A percentile compares a stretch with the other conserved stretches of the same genome.
Evolutionary conservation across 305 asterid genomes (phyloP).

Genomic region (Fraxinus dipetala): DNA sequence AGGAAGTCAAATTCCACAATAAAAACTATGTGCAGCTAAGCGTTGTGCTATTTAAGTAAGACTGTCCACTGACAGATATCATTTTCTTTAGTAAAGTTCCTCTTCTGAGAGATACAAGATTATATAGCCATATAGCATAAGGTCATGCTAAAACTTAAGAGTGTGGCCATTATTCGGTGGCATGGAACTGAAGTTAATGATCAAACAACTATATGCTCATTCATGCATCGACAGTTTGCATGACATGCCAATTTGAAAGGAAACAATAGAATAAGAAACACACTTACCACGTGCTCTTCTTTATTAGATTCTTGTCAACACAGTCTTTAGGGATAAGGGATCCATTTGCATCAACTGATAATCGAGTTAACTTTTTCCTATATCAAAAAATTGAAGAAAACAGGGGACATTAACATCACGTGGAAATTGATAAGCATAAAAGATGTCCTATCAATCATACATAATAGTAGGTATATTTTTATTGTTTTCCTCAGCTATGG

Average conservation of each 20-base stretch:
- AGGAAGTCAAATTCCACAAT: background rate
- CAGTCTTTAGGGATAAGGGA: conserved; percentile 67
- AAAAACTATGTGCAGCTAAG: background rate
- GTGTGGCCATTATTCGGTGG: background rate
- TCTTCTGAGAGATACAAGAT: background rate
- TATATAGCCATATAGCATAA: background rate
- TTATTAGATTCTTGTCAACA: conserved; percentile 66
- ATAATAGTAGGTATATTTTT: conserved; percentile 5
- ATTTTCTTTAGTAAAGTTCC: background rate
- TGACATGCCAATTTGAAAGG: background rate
- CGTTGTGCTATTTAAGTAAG: background rate
- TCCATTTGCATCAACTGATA: conserved; percentile 92
- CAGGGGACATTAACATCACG: conserved; percentile 11
- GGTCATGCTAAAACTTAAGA: background rate
- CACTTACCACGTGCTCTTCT: conserved; percentile 73
- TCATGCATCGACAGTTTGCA: background rate
- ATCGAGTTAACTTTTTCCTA: conserved; percentile 73
- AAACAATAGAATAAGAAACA: background rate
- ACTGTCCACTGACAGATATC: background rate
- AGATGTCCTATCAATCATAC: background rate
- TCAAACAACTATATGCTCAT: background rate
- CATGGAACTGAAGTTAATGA: background rate
- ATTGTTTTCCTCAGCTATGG: background rate
- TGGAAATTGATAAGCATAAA: conserved; percentile 4
- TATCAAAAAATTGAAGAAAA: conserved; percentile 21